phyloP scores from a whole-genome alignment of 768 basidiomycete genomes.

The Suillus luteus region DNA sequence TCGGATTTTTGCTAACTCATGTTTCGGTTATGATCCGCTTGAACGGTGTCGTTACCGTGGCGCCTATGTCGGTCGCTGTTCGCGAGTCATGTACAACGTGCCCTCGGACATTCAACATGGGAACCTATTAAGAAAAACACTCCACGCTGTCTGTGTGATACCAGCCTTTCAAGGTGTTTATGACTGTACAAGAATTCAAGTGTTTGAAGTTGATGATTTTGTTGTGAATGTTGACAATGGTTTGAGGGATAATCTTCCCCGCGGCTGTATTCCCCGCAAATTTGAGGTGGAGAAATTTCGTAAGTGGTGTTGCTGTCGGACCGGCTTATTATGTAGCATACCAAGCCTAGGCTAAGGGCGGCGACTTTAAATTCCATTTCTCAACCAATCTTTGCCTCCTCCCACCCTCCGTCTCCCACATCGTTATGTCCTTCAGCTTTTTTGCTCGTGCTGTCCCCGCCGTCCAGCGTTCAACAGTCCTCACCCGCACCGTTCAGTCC shows the following conservation, averaged over 20 bases:
- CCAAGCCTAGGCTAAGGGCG: constrained; percentile 10
- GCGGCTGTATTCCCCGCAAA: constrained; percentile 14
- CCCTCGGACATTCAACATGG: neutral
- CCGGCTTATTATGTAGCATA: constrained; percentile 16
- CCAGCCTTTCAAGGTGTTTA: neutral
- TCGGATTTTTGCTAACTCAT: constrained; percentile 20
- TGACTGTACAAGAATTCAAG: neutral
- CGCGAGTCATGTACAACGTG: constrained; percentile 3
- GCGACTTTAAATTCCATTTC: constrained; percentile 22
- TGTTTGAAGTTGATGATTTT: neutral
- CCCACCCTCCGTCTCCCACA: constrained; percentile 16
- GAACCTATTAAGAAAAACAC: neutral
- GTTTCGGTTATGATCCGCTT: constrained; percentile 6
- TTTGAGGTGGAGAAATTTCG: constrained; percentile 13
- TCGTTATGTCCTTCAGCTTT: constrained; percentile 32
- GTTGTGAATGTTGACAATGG: neutral
- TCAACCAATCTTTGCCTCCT: constrained; percentile 15
- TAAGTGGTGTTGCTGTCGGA: constrained; percentile 12
- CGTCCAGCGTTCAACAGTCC: constrained; percentile 18
- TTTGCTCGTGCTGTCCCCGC: constrained; percentile 27
- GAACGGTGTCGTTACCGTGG: constrained; percentile 2
- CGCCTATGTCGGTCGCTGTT: constrained; percentile 9
- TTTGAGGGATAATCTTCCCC: neutral
- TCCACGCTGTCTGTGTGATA: neutral
- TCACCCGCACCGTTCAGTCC: constrained; percentile 14